Percentiles rank a stretch among this genome's conserved stretches.
Conservation (phyloP, 352 stramenopile species). For the Globisporangium paddicum region DNA sequence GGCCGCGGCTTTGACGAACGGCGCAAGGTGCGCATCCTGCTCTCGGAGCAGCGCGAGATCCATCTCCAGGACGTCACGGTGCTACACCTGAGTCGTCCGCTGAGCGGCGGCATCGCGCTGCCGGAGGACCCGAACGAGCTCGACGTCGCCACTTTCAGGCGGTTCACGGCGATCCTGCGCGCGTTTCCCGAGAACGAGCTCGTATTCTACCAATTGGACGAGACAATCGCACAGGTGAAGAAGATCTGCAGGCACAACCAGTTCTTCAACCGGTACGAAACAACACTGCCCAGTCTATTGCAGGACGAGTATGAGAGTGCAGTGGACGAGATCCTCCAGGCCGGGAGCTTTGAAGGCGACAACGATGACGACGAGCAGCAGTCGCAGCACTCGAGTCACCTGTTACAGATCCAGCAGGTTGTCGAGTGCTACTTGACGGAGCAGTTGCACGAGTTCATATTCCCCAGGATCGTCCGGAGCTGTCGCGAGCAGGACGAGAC, state of each 20-base stretch:
- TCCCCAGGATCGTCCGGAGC: slow-evolving; percentile 39
- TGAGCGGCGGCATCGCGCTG: slow-evolving; percentile 55
- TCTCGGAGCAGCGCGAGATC: slow-evolving; percentile 59
- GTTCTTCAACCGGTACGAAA: slow-evolving; percentile 38
- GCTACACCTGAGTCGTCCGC: slow-evolving; percentile 64
- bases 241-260: slow-evolving; percentile 49
- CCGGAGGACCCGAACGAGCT: slow-evolving; percentile 73
- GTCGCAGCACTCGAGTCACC: slow-evolving; percentile 21
- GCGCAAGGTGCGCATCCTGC: slow-evolving; percentile 63
- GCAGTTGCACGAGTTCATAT: slow-evolving; percentile 51
- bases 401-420: slow-evolving; percentile 71
- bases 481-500: slow-evolving; percentile 44
- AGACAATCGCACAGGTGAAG: slow-evolving; percentile 54
- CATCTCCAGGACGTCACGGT: slow-evolving; percentile 51
- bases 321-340: slow-evolving; percentile 45
- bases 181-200: slow-evolving; percentile 72
- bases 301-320: slow-evolving; percentile 51
- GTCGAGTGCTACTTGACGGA: slow-evolving; percentile 83
- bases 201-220: slow-evolving; percentile 64
- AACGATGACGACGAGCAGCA: slow-evolving; percentile 1
- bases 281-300: slow-evolving; percentile 39
- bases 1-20: slow-evolving; percentile 39
- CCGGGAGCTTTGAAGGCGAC: slow-evolving; percentile 44
- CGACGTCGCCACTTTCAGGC: slow-evolving; percentile 62
- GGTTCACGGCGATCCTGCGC: slow-evolving; percentile 72